Evolutionary conservation across 805 yeast genomes (phyloP).

Genomic region (Barnettozyma vustinii): DNA sequence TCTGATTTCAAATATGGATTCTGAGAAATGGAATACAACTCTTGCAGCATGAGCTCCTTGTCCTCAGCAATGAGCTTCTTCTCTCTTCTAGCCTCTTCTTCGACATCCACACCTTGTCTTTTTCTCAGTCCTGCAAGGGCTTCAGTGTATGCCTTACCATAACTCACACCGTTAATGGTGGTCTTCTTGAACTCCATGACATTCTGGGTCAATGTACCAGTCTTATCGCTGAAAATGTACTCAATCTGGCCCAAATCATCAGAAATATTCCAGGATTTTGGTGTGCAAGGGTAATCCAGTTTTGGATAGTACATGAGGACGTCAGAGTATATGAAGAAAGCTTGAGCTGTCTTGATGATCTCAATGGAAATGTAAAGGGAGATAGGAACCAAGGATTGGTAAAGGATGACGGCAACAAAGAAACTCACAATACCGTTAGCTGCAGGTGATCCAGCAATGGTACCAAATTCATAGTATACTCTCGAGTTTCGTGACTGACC

Average conservation of each 20-base stretch:
- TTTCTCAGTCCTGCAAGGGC: conserved; percentile 75
- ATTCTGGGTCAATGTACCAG: conserved; percentile 81
- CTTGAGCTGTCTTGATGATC: conserved; percentile 78
- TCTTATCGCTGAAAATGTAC: conserved; percentile 78
- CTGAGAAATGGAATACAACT: conserved; percentile 33
- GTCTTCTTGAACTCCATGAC: conserved; percentile 83
- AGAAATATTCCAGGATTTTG: conserved; percentile 80
- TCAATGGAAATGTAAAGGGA: conserved; percentile 79
- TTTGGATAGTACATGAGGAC: conserved; percentile 61
- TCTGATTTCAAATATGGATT: conserved; percentile 43
- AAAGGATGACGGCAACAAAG: conserved; percentile 70
- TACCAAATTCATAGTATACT: conserved; percentile 62
- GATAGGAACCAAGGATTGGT: conserved; percentile 78
- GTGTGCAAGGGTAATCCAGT: conserved; percentile 76
- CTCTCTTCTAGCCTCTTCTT: conserved; percentile 50
- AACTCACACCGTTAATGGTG: conserved; percentile 65
- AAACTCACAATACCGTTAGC: conserved; percentile 67
- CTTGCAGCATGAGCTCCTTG: conserved; percentile 50
- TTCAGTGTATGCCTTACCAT: conserved; percentile 80
- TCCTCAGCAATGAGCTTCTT: conserved; percentile 51
- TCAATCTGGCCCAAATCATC: conserved; percentile 86
- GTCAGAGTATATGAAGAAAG: conserved; percentile 74
- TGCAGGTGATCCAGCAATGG: conserved; percentile 60
- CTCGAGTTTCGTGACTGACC: conserved; percentile 43
- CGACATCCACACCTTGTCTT: conserved; percentile 72